phyloP scores from a whole-genome alignment of 768 basidiomycete genomes.

The Boletus sp. region DNA sequence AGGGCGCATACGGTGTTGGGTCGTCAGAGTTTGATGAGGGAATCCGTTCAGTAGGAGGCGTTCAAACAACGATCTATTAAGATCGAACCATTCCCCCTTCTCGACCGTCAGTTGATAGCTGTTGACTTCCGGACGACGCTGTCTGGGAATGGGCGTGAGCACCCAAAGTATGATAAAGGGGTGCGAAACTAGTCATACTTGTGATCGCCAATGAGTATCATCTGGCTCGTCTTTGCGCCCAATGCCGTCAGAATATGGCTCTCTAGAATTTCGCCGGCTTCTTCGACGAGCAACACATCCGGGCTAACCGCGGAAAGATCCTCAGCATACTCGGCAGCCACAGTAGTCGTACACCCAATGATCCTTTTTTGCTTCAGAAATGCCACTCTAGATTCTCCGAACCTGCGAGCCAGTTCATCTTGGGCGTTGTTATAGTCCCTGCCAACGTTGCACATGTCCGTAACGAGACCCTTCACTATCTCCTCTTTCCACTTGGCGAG shows the following conservation, averaged over 20 bases:
- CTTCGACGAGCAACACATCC: conserved; percentile 63
- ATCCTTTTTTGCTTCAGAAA: conserved; percentile 50
- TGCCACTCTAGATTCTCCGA: conserved; percentile 32
- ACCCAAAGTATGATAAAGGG: neutral
- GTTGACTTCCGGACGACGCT: conserved; percentile 72
- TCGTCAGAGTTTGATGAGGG: conserved; percentile 53
- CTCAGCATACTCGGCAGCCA: conserved; percentile 58
- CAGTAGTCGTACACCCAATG: conserved; percentile 71
- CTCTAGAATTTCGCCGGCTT: conserved; percentile 73
- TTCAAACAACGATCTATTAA: conserved; percentile 69
- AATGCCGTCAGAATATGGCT: conserved; percentile 65
- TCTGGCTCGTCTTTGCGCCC: conserved; percentile 43
- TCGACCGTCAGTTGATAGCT: conserved; percentile 63
- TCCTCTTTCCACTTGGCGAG: conserved; percentile 37
- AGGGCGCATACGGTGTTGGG: conserved; percentile 73
- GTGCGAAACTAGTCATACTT: conserved; percentile 41
- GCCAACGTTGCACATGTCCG: conserved; percentile 32
- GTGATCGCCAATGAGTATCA: conserved; percentile 73
- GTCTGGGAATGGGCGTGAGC: conserved; percentile 38
- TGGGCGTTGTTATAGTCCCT: conserved; percentile 44
- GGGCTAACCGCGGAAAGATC: conserved; percentile 47
- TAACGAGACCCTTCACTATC: conserved; percentile 37
- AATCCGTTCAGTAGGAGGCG: conserved; percentile 60
- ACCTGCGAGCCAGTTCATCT: conserved; percentile 36
- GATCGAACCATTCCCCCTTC: conserved; percentile 65